Base-by-base conservation (phyloP, 345 rosid species). In the Salix viminalis region DNA sequence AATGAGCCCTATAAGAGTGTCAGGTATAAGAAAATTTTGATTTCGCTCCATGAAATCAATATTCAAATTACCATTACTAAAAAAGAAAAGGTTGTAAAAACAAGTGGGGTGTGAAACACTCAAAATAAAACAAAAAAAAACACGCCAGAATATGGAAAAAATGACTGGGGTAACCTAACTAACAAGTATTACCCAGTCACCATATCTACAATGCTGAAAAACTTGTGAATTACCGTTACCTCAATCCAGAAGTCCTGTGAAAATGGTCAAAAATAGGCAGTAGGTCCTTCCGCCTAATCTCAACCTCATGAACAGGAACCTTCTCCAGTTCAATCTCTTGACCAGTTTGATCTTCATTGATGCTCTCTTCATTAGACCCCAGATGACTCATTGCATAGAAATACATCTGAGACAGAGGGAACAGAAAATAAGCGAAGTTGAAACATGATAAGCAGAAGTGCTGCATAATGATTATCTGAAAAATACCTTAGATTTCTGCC, bases 401-500 rank as follows among this genome's bases (percentile, higher is more conserved):
- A 73, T 88, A 90, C 81, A 96, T 88, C 98, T 96, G 66, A 58
- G 65, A 23, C 61, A 1, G 70, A 70, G 80, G 52, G 77, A 21
- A 71, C 54, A 69, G 76, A 61, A 74, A 48, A 46, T 54, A 56
- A 84, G 74, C 39, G 60, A 67, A 68, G 41, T 19, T 36, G 58
- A 79, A 67, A 36, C 61, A 15, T 24, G 28, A 48, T 4, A 2
- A 79, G 41, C 23, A 69, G 39, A 36, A 72, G 58, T 60, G 77
- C 37, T 69, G 68, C 50, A 34, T 18, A 42, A 82, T 37, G 52
- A 13, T 3, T 74, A 71, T 15, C 58, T 23, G 13, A 56, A 39
- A 70, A 10, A 68, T 80, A 96, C 99, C 98, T 94, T 89, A 39
- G 89, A 84, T 64, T 94, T 91, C 79, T 91, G 94, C 98, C 99